Conservation (phyloP, 73 alveolate species). For the Effrenium voratum region DNA sequence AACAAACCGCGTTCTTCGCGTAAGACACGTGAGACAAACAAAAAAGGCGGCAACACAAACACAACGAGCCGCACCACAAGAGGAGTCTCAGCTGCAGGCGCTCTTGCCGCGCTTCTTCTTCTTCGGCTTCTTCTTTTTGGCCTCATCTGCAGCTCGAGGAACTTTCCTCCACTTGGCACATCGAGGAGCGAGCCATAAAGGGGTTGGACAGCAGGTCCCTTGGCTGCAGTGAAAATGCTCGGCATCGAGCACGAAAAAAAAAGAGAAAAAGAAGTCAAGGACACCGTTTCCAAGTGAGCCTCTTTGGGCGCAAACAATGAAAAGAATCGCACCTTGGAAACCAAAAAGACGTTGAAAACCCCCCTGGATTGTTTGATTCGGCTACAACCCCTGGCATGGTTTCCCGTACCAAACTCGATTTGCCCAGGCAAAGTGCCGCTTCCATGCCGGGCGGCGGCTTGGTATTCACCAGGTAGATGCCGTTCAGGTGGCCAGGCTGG, state of each 20-base stretch:
- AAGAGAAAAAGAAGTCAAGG: neutral
- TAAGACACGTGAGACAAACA: neutral
- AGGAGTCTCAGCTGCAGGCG: neutral
- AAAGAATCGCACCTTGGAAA: neutral
- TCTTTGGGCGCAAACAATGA: neutral
- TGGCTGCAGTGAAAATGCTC: neutral
- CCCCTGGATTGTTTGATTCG: neutral
- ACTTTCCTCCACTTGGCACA: neutral
- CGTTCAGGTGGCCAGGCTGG: conserved; percentile 84
- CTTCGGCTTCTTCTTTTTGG: conserved; percentile 44
- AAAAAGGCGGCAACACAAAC: neutral
- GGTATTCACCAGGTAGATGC: conserved; percentile 82
- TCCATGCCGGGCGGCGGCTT: neutral
- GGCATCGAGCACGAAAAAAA: neutral
- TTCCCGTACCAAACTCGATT: neutral
- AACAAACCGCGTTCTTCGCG: neutral
- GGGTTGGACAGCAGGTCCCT: conserved; percentile 92
- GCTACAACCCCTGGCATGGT: neutral
- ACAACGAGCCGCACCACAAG: no score
- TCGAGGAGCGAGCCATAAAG: conserved; percentile 20
- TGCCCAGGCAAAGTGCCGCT: neutral
- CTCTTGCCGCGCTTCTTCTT: conserved; percentile 65
- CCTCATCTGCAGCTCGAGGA: neutral
- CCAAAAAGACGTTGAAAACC: neutral
- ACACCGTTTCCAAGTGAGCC: neutral